These are phyloP conservation scores for Phlyctochytrium arcticum DNA, from an alignment of 192 early-diverging fungal species.

Conservation along the genomic window DNA sequence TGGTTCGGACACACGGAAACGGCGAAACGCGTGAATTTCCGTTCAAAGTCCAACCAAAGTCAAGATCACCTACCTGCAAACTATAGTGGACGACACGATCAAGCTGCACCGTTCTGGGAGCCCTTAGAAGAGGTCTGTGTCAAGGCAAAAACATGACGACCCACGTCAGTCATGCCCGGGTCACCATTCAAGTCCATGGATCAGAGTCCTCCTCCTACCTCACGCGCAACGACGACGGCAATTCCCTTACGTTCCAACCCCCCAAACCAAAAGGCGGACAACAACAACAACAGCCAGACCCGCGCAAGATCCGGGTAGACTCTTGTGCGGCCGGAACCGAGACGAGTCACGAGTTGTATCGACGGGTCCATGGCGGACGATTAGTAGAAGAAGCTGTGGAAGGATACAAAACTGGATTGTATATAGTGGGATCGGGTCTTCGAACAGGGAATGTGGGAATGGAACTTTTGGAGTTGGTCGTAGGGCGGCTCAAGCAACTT, in stretches of 20 bases:
- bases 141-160: no score
- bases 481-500: background rate
- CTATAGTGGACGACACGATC: no score
- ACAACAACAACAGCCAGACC: background rate
- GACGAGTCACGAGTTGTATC: background rate
- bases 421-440: background rate
- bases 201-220: background rate
- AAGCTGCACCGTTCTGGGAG: no score
- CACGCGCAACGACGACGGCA: background rate
- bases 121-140: no score
- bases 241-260: background rate
- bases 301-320: conserved; percentile 13
- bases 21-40: no score
- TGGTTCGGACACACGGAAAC: no score
- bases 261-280: background rate
- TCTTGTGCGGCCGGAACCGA: background rate
- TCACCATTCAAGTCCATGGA: conserved; percentile 9
- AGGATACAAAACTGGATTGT: conserved; percentile 8
- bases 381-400: conserved; percentile 1
- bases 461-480: conserved; percentile 5
- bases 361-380: background rate
- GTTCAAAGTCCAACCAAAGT: no score
- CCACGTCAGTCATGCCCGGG: conserved; percentile 4
- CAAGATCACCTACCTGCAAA: no score
- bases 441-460: no score